A percentile compares a stretch with the other conserved stretches of the same genome.
Conservation (phyloP, 2,329 filamentous ascomycete species). For the Sarocladium kiliense region DNA sequence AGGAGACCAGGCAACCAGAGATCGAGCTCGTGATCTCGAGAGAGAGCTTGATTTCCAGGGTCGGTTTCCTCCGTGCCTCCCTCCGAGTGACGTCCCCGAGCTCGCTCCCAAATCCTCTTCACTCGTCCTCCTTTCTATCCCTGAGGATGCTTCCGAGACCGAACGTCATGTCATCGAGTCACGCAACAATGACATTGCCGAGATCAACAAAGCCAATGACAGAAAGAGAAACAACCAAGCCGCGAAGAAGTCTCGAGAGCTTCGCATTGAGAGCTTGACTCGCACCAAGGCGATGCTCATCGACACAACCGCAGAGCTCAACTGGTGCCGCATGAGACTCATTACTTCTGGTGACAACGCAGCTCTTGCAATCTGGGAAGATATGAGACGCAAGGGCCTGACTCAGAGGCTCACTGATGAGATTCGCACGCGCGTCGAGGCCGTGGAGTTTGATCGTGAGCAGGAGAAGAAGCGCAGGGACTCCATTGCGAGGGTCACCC, state of each 20-base stretch:
- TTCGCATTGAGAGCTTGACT: conserved; percentile 22
- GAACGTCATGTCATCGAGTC: conserved; percentile 13
- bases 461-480: conserved; percentile 17
- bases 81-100: conserved; percentile 18
- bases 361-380: not conserved
- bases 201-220: conserved; percentile 19
- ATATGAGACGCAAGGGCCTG: not conserved
- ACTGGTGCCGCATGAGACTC: conserved; percentile 18
- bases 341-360: not conserved
- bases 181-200: conserved; percentile 22
- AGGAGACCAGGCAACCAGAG: conserved; percentile 13
- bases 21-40: conserved; percentile 16
- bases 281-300: conserved; percentile 18
- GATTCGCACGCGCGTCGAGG: conserved; percentile 15
- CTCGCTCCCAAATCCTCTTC: conserved; percentile 22
- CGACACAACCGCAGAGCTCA: conserved; percentile 18
- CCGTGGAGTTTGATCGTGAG: conserved; percentile 13
- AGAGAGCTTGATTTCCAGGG: conserved; percentile 18
- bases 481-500: not conserved
- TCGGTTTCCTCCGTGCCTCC: conserved; percentile 21
- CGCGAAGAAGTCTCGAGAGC: conserved; percentile 29
- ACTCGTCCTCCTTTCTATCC: conserved; percentile 15
- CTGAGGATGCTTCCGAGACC: conserved; percentile 11
- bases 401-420: conserved; percentile 17
- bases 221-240: conserved; percentile 31